A percentile compares a stretch with the other conserved stretches of the same genome.
Conservation (phyloP, 306 rosid species). For the Gastrolobium bilobum region DNA sequence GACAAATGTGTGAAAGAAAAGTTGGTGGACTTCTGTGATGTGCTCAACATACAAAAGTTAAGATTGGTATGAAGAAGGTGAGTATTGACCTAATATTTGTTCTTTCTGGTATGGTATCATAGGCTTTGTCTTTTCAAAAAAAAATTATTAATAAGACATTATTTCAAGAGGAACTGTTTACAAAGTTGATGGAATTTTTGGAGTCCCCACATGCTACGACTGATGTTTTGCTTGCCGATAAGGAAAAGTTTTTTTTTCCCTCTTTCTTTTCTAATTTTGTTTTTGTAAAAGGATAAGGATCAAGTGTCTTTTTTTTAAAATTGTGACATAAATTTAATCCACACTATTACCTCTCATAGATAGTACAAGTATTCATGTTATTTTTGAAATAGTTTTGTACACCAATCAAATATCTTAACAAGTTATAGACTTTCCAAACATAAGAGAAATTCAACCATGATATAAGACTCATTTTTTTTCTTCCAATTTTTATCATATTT, state of each 20-base stretch:
- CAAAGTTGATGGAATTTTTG: conserved; percentile 41
- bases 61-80: conserved; percentile 64
- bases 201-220: conserved; percentile 83
- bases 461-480: background rate
- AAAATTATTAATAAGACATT: conserved; percentile 10
- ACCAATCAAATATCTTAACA: background rate
- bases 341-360: background rate
- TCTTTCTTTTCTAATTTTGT: background rate
- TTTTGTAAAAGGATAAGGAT: background rate
- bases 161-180: conserved; percentile 73
- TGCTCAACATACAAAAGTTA: conserved; percentile 19
- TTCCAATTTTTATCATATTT: background rate
- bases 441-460: background rate
- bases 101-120: background rate
- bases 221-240: conserved; percentile 71
- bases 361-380: background rate
- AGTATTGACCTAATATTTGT: conserved; percentile 4
- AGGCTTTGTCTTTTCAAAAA: background rate
- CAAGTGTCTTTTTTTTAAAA: background rate
- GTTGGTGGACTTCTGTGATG: no score
- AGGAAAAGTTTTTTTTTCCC: conserved; percentile 59
- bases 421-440: background rate
- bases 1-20: no score
- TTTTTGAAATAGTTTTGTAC: background rate
- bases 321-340: background rate